phyloP scores from a whole-genome alignment of 768 basidiomycete genomes.

The Cystofilobasidium capitatum region DNA sequence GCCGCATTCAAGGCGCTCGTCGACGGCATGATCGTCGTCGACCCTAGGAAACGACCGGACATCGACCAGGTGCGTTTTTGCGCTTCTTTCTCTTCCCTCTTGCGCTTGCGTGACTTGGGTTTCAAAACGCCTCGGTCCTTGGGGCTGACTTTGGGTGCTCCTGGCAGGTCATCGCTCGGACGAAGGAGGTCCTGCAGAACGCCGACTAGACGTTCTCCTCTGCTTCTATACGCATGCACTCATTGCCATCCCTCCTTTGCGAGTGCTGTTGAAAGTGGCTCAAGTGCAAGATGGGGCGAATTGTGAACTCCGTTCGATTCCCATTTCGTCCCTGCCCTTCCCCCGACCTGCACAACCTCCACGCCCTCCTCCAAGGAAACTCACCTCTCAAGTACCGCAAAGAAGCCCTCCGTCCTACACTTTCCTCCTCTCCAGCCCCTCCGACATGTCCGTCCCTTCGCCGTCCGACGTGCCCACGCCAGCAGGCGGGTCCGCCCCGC shows the following conservation, averaged over 20 bases:
- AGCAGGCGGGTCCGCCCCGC: not conserved
- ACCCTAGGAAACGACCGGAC: constrained; percentile 72
- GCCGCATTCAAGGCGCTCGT: constrained; percentile 73
- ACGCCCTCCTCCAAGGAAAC: not conserved
- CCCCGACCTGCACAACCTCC: not conserved
- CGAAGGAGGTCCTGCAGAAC: constrained; percentile 9
- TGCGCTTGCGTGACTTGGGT: not conserved
- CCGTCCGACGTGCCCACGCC: not conserved
- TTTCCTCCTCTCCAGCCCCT: not conserved
- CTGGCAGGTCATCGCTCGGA: constrained; percentile 46
- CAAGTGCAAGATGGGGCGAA: no score
- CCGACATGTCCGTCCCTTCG: not conserved
- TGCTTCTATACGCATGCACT: no score
- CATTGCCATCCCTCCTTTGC: no score
- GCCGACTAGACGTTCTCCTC: not conserved
- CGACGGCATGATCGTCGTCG: constrained; percentile 69
- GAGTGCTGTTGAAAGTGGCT: no score
- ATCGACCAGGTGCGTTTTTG: constrained; percentile 47
- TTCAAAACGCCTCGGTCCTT: no score
- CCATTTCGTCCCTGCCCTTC: no score
- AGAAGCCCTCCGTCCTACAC: not conserved
- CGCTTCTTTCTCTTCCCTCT: not conserved
- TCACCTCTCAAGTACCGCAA: not conserved
- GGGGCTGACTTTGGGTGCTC: not conserved
- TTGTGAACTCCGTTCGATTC: no score